Evolutionary conservation across 1,139 yeast genomes (phyloP).

Genomic region (Nadsonia commutata): DNA sequence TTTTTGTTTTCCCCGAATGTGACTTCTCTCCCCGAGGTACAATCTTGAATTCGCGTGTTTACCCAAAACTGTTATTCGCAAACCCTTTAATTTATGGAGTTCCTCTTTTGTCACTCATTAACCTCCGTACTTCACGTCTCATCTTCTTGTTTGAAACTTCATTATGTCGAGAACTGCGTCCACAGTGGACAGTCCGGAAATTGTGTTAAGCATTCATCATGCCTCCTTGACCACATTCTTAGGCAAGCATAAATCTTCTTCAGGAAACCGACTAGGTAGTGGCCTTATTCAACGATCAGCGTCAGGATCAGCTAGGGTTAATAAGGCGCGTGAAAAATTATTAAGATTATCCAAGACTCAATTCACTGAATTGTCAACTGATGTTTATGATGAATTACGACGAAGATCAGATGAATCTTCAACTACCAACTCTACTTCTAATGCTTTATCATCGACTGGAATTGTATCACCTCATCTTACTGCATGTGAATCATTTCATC

Average conservation of each 20-base stretch:
- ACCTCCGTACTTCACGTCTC: too few species aligned
- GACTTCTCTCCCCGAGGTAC: too few species aligned
- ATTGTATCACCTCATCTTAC: slow-evolving; percentile 12
- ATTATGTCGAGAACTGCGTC: too few species aligned
- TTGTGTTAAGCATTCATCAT: neutral
- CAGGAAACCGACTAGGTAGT: neutral
- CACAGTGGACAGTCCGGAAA: neutral
- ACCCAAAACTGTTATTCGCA: too few species aligned
- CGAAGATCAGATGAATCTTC: slow-evolving; percentile 44
- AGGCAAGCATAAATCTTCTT: neutral
- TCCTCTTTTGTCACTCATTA: too few species aligned
- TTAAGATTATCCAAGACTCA: slow-evolving; percentile 71
- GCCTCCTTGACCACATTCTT: neutral
- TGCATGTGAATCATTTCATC: slow-evolving; percentile 42
- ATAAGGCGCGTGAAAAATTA: slow-evolving; percentile 75
- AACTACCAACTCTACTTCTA: slow-evolving; percentile 14
- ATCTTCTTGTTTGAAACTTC: too few species aligned
- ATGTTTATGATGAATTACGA: slow-evolving; percentile 79
- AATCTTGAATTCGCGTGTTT: too few species aligned
- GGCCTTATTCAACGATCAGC: slow-evolving; percentile 5
- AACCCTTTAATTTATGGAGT: too few species aligned
- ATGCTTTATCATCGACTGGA: slow-evolving; percentile 2
- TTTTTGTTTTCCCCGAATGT: too few species aligned
- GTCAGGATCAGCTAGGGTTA: slow-evolving; percentile 16
- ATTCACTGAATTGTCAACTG: slow-evolving; percentile 78